phyloP scores from a whole-genome alignment of 139 green algal genomes.

The Chlorella sp. region DNA sequence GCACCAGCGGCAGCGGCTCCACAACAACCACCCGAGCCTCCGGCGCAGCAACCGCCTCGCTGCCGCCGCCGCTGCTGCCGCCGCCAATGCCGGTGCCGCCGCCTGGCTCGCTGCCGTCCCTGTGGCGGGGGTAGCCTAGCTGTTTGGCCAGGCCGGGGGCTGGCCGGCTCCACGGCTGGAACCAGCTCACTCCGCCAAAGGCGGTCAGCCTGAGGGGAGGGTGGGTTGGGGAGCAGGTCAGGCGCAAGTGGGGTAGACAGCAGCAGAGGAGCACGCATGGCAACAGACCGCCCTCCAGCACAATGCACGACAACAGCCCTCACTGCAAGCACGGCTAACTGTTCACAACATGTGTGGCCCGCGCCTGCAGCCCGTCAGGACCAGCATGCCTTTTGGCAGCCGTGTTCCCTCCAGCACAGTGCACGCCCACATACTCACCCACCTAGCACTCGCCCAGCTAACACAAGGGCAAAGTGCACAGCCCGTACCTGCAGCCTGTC shows the following conservation, averaged over 20 bases:
- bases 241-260: neutral
- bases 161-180: conserved; percentile 45
- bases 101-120: neutral
- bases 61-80: neutral
- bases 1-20: conserved; percentile 18
- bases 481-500: conserved; percentile 52
- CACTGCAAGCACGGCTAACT: too few species aligned
- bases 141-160: conserved; percentile 14
- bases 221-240: neutral
- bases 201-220: conserved; percentile 25
- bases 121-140: neutral
- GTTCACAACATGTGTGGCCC: too few species aligned
- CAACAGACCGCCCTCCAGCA: too few species aligned
- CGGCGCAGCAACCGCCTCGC: neutral
- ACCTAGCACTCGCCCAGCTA: too few species aligned
- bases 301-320: too few species aligned
- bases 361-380: too few species aligned
- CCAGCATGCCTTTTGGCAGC: too few species aligned
- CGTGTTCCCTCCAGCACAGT: neutral
- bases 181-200: conserved; percentile 53
- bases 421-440: neutral
- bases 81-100: too few species aligned
- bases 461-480: too few species aligned
- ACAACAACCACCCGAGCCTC: conserved; percentile 15
- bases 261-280: neutral